Evolutionary conservation across 495 filamentous ascomycete species (phyloP).

Genomic region (Neurospora tetraspora): DNA sequence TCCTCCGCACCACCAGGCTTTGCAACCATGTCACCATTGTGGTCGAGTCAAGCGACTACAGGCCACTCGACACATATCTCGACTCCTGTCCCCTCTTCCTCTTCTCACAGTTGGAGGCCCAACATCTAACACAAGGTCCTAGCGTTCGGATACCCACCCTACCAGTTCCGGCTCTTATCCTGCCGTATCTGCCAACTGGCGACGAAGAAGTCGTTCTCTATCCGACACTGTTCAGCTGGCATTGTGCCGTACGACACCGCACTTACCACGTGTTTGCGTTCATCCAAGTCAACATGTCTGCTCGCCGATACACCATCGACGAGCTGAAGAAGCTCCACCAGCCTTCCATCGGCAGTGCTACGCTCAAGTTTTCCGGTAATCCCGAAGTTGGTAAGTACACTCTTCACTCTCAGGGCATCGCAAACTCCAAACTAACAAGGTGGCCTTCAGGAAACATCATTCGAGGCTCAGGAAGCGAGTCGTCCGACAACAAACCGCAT

Average conservation of each 20-base stretch:
- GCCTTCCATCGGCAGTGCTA: background rate
- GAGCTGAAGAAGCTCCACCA: slow-evolving; percentile 29
- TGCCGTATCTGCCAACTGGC: slow-evolving; percentile 1
- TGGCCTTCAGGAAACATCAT: slow-evolving; percentile 14
- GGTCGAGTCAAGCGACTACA: background rate
- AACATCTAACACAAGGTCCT: slow-evolving; percentile 19
- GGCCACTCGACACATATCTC: background rate
- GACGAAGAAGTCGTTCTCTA: background rate
- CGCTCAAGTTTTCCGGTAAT: slow-evolving; percentile 15
- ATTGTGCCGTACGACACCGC: slow-evolving; percentile 11
- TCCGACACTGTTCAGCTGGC: slow-evolving; percentile 25
- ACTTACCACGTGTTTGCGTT: slow-evolving; percentile 26
- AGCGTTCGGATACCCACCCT: slow-evolving; percentile 9
- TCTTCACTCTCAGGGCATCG: background rate
- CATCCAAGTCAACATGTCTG: slow-evolving; percentile 22
- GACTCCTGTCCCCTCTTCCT: slow-evolving; percentile 18
- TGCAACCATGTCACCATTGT: slow-evolving; percentile 8
- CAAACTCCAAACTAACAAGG: slow-evolving; percentile 8
- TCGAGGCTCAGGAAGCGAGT: slow-evolving; percentile 12
- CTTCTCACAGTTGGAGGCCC: slow-evolving; percentile 26
- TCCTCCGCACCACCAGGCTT: slow-evolving; percentile 1
- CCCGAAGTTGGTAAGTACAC: slow-evolving; percentile 26
- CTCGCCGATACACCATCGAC: slow-evolving; percentile 22
- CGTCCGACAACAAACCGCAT: slow-evolving; percentile 5
- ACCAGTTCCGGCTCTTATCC: slow-evolving; percentile 14